A percentile compares a stretch with the other conserved stretches of the same genome.
phyloP scores from a whole-genome alignment of 2,329 filamentous ascomycete genomes.

The Chrysosporium keratinophilum region DNA sequence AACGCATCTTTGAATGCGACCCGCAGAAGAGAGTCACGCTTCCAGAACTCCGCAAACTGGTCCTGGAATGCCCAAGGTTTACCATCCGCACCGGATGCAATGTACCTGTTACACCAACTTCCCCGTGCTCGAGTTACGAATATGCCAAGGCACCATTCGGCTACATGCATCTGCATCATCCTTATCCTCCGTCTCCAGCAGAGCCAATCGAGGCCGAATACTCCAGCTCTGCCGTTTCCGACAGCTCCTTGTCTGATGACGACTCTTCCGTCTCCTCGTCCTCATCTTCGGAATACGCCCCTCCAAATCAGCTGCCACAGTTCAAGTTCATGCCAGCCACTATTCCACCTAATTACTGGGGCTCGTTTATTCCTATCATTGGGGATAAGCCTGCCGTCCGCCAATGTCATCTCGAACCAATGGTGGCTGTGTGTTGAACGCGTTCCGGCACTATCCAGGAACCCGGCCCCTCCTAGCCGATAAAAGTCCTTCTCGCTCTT shows the following conservation, averaged over 20 bases:
- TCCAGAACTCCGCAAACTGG: conserved; percentile 64
- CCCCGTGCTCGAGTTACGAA: conserved; percentile 29
- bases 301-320: conserved; percentile 24
- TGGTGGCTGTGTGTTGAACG: conserved; percentile 19
- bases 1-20: conserved; percentile 76
- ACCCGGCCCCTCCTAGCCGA: not conserved
- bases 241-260: conserved; percentile 32
- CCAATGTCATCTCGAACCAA: conserved; percentile 21
- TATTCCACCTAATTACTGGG: conserved; percentile 22
- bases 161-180: conserved; percentile 28
- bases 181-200: conserved; percentile 28
- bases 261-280: conserved; percentile 26
- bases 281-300: conserved; percentile 27
- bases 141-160: conserved; percentile 25
- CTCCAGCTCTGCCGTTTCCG: conserved; percentile 32
- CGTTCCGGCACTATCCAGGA: not conserved
- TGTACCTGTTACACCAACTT: conserved; percentile 5
- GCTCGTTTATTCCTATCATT: conserved; percentile 21
- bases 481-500: not conserved
- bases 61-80: conserved; percentile 65
- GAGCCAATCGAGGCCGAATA: conserved; percentile 29
- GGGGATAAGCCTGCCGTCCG: conserved; percentile 24
- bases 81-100: conserved; percentile 37
- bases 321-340: conserved; percentile 22
- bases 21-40: conserved; percentile 74